Evolutionary conservation across 306 rosid genomes (phyloP), one percentile per base, ranked within the genome.

Genomic region (Aeschynomene evenia): DNA sequence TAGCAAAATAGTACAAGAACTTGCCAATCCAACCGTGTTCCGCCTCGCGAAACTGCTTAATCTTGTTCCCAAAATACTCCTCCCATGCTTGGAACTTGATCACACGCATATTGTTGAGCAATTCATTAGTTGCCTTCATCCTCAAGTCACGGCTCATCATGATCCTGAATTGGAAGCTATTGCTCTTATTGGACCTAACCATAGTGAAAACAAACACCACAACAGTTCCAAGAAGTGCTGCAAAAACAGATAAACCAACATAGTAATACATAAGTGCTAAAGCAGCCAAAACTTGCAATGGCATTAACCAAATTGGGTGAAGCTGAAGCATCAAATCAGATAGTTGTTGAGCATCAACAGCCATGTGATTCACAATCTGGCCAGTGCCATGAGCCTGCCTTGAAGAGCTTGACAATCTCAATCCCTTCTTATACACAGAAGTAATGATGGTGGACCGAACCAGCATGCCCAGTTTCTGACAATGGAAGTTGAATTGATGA

Each of bases 31-130:
- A 91, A 50, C 87, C 83, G 52, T 83, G 91, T 61, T 91, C 97
- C 0, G 84, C 77, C 21, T 74, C 79, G 0, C 97, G 96, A 66
- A 79, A 89, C 37, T 73, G 10, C 36, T 14, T 79, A 53, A 91
- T 79, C 40, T 89, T 89, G 72, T 79, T 75, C 8, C 82, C 83
- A 49, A 91, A 89, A 49, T 87, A 85, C 19, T 89, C 89, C 77
- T 91, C 97, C 97, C 97, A 91, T 0, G 97, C 97, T 79, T 87
- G 97, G 48, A 91, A 91, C 86, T 91, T 91, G 36, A 91, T 85
- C 55, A 87, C 97, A 5, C 96, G 81, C 94, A 89, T 87, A 70
- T 89, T 85, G 63, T 85, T 87, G 12, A 91, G 88, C 84, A 87
- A 77, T 75, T 91, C 97, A 29, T 85, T 91, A 0, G 87, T 89